These are phyloP conservation scores for Colletotrichum sp. DNA, from an alignment of 2,329 filamentous ascomycete species.

Conservation along the genomic window DNA sequence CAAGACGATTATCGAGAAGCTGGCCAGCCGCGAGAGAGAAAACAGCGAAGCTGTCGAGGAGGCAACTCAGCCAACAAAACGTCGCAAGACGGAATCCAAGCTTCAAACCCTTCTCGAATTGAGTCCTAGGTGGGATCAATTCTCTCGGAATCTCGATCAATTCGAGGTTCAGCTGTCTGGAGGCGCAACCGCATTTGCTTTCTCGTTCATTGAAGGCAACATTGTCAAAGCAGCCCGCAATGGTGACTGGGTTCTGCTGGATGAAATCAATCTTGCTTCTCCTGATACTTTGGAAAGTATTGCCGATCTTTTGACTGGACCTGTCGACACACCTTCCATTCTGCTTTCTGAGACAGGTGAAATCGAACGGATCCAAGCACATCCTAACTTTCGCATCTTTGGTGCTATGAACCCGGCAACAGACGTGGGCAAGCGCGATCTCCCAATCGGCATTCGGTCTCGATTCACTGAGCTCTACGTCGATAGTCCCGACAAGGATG, in stretches of 20 bases:
- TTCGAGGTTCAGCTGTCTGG: constrained; percentile 81
- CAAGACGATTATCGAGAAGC: constrained; percentile 66
- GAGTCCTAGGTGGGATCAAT: constrained; percentile 77
- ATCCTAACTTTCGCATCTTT: constrained; percentile 94
- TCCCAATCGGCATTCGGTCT: constrained; percentile 86
- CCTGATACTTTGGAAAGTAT: constrained; percentile 95
- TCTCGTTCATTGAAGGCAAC: constrained; percentile 95
- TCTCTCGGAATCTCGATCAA: constrained; percentile 74
- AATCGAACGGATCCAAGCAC: constrained; percentile 86
- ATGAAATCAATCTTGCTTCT: constrained; percentile 96
- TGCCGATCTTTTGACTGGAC: constrained; percentile 81
- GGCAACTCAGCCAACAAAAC: constrained; percentile 70
- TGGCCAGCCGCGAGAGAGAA: constrained; percentile 50
- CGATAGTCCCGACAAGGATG: constrained; percentile 83
- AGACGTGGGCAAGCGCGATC: constrained; percentile 93
- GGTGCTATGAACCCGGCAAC: constrained; percentile 99
- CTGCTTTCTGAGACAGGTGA: constrained; percentile 92
- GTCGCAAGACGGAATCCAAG: constrained; percentile 69
- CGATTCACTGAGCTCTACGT: constrained; percentile 97
- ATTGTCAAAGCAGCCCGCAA: constrained; percentile 95
- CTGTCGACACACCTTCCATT: constrained; percentile 77
- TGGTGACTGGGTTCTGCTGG: constrained; percentile 94
- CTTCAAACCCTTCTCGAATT: constrained; percentile 65
- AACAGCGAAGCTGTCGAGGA: constrained; percentile 36
- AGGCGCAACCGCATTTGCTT: constrained; percentile 80